Conservation (phyloP, 2,329 filamentous ascomycete species). For the Didymella segeticola region DNA sequence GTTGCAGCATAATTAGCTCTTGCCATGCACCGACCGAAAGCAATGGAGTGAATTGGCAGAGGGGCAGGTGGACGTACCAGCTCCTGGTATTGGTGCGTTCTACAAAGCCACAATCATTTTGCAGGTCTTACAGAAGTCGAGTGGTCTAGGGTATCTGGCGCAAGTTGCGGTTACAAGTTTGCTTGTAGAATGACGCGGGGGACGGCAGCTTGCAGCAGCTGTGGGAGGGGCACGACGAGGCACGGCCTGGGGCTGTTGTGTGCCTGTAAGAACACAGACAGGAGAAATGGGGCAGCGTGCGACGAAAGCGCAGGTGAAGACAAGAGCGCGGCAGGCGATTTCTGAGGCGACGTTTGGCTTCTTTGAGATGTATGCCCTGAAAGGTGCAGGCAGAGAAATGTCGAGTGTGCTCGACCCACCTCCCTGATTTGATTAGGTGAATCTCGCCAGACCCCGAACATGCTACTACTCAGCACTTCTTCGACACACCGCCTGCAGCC, state of each 20-base stretch:
- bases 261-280: constrained; percentile 26
- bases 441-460: constrained; percentile 2
- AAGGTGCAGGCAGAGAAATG: constrained; percentile 20
- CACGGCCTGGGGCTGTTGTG: constrained; percentile 26
- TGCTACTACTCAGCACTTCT: constrained; percentile 1
- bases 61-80: constrained; percentile 39
- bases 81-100: constrained; percentile 37
- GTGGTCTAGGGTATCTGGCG: constrained; percentile 28
- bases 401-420: constrained; percentile 20
- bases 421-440: constrained; percentile 16
- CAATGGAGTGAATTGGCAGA: constrained; percentile 28
- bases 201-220: constrained; percentile 32
- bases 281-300: constrained; percentile 34
- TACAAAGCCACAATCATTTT: constrained; percentile 46
- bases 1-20: constrained; percentile 44
- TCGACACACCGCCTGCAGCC: constrained; percentile 14
- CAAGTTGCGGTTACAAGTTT: constrained; percentile 38
- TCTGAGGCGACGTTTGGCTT: constrained; percentile 16
- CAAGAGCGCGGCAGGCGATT: constrained; percentile 18
- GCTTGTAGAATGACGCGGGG: constrained; percentile 42
- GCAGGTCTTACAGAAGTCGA: constrained; percentile 21
- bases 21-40: constrained; percentile 26
- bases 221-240: constrained; percentile 7
- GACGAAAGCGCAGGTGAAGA: constrained; percentile 25
- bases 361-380: constrained; percentile 13